Evolutionary conservation across 1,284 basidiomycete species (phyloP).

Genomic region (Entoloma clypeatum): DNA sequence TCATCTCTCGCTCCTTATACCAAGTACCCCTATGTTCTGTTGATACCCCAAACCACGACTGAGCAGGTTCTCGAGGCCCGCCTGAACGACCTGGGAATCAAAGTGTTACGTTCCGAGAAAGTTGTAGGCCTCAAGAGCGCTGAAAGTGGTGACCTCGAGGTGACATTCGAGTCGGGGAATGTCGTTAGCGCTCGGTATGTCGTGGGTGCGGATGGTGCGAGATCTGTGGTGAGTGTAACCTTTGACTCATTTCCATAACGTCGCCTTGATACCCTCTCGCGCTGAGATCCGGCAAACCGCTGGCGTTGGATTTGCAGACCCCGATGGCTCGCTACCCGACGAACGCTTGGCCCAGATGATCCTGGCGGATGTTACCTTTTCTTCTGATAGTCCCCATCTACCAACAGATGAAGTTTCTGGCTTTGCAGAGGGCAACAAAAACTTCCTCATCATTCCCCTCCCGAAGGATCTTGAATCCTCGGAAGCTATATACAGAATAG

Average conservation of each 20-base stretch:
- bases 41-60: constrained; percentile 46
- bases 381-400: constrained; percentile 18
- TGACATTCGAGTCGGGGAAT: constrained; percentile 48
- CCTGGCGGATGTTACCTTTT: constrained; percentile 34
- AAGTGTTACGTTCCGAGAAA: constrained; percentile 35
- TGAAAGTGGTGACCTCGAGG: constrained; percentile 31
- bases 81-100: constrained; percentile 31
- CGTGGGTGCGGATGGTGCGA: constrained; percentile 55
- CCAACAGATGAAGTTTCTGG: constrained; percentile 14
- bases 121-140: constrained; percentile 30
- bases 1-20: constrained; percentile 34
- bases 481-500: constrained; percentile 27
- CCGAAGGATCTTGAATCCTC: constrained; percentile 15
- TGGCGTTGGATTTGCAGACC: constrained; percentile 33
- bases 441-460: constrained; percentile 27
- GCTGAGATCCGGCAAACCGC: constrained; percentile 30
- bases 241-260: background rate
- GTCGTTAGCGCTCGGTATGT: constrained; percentile 45
- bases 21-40: constrained; percentile 40
- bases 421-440: constrained; percentile 16
- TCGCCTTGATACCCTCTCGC: constrained; percentile 1
- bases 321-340: constrained; percentile 27
- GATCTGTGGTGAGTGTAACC: constrained; percentile 40
- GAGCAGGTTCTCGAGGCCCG: constrained; percentile 40
- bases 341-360: constrained; percentile 29